Conservation (phyloP, 192 early-diverging fungal genomes). For the Jimgerdemannia flammicorona region DNA sequence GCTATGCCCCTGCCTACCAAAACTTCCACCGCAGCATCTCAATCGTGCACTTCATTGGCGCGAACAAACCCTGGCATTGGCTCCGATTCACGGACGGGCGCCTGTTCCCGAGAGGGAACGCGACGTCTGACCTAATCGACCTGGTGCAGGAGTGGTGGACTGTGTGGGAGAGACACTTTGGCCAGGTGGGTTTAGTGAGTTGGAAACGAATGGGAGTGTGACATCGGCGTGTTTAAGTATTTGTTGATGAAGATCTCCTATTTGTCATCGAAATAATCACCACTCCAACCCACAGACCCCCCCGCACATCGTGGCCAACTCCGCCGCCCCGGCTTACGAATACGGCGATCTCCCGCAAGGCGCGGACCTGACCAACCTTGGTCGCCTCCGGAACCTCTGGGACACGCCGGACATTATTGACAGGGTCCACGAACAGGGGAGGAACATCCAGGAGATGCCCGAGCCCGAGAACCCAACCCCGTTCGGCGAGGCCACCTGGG, state of each 20-base stretch:
- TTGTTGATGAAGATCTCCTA: neutral
- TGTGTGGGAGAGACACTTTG: conserved; percentile 56
- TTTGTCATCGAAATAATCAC: conserved; percentile 29
- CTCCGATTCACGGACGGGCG: conserved; percentile 58
- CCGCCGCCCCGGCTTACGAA: neutral
- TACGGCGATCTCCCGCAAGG: neutral
- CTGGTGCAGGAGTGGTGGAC: conserved; percentile 73
- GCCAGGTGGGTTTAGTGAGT: conserved; percentile 24
- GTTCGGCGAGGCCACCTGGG: neutral
- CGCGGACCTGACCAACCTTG: neutral
- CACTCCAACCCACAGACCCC: neutral
- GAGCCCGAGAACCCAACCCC: neutral
- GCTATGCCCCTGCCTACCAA: conserved; percentile 74
- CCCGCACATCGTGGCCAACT: neutral
- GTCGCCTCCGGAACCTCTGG: conserved; percentile 16
- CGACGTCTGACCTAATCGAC: conserved; percentile 45
- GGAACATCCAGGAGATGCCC: neutral
- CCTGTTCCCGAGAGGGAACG: conserved; percentile 40
- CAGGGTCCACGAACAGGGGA: conserved; percentile 10
- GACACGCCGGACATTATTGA: conserved; percentile 15
- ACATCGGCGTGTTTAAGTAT: too few relatives aligned
- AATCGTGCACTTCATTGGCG: conserved; percentile 89
- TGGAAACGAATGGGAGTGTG: too few relatives aligned
- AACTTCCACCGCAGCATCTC: conserved; percentile 69
- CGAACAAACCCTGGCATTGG: conserved; percentile 87